Evolutionary conservation across 306 rosid genomes (phyloP), one percentile per base, ranked within the genome.

Genomic region (Fragaria vesca): DNA sequence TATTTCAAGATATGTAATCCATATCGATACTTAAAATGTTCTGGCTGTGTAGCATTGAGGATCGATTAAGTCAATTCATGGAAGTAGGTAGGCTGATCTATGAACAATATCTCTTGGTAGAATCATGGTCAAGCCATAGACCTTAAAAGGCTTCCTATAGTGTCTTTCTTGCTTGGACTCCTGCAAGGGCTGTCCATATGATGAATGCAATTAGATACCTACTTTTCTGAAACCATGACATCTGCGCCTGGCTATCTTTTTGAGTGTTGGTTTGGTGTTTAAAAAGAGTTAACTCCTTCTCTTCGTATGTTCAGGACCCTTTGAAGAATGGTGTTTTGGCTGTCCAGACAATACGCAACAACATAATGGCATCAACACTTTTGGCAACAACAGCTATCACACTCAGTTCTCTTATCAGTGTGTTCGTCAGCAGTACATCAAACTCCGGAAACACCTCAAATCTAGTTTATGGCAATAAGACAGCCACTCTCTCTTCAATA

Each of bases 301-400:
- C 73, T 76, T 61, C 66, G 73, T 65, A 74, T 80, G 77, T 74
- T 72, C 94, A 94, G 97, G 93, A 94, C 80, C 96, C 97, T 4
- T 65, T 85, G 90, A 91, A 91, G 90, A 89, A 94, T 80, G 97
- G 98, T 4, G 90, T 90, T 82, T 86, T 91, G 85, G 83, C 84
- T 1, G 80, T 94, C 75, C 98, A 94, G 79, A 91, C 96, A 12
- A 89, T 91, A 50, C 89, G 93, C 83, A 91, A 94, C 90, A 91
- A 90, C 80, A 91, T 94, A 76, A 94, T 90, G 98, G 96, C 96
- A 66, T 90, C 94, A 13, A 87, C 97, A 28, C 93, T 94, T 76
- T 86, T 90, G 69, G 96, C 91, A 36, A 91, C 98, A 74, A 85
- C 97, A 45, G 96, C 96, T 54, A 87, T 94, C 79, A 91, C 96